Evolutionary conservation across 805 yeast species (phyloP), one percentile per base, ranked within the genome.

Genomic region (Sugiyamaella floridensis): DNA sequence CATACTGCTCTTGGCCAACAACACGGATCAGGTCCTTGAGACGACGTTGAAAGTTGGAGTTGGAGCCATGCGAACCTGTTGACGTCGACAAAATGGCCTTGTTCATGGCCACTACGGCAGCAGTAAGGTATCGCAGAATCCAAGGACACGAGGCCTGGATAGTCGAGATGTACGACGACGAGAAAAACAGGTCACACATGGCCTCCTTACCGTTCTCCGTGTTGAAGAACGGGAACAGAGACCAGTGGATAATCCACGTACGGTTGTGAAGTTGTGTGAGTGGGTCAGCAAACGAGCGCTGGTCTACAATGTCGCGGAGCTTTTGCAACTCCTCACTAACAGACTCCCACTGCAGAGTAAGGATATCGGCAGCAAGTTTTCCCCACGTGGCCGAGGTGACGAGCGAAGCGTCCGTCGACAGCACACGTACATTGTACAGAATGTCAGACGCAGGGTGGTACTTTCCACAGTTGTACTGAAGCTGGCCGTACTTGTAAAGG

Each of bases 61-160:
- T 60, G 37, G 37, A 32, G 45, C 60, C 62, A 58, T 54, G 64
- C 49, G 59, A 60, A 60, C 58, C 67, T 12, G 43, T 19, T 7
- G 45, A 16, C 8, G 43, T 41, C 43, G 22, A 16, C 22, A 41
- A 4, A 15, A 42, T 37, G 65, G 56, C 62, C 45, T 54, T 50
- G 50, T 60, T 56, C 57, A 63, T 52, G 34, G 60, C 50, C 5
- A 68, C 63, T 11, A 81, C 82, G n/a, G 85, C 83, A 28, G 79
- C 84, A 22, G 80, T 77, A 51, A 83, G 66, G 63, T 83, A 83
- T 62, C 88, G 76, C 58, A 82, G 66, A 48, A 83, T 71, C 89
- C 89, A 83, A 18, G 88, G 89, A 63, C 83, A 77, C 8, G 85
- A 74, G 32, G 86, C 85, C 68, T 83, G 87, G 63, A 83, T 82